Conservation (phyloP, 805 yeast genomes). For the Wickerhamomyces strasburgensis region DNA sequence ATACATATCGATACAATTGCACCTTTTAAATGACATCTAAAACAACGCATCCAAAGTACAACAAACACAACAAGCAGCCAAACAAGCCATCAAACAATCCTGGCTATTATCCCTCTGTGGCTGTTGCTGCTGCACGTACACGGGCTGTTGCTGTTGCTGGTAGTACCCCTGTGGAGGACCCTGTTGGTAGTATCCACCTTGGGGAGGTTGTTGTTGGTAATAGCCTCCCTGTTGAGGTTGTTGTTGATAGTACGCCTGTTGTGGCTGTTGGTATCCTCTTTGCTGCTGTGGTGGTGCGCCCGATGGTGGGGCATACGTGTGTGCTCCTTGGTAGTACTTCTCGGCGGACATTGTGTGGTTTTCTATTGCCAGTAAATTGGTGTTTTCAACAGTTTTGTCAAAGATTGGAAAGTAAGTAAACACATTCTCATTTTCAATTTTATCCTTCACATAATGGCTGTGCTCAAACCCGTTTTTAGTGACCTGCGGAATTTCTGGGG, state of each 20-base stretch:
- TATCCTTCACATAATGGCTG: no score
- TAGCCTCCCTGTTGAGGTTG: slow-evolving; percentile 31
- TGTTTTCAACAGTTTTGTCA: no score
- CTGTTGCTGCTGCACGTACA: slow-evolving; percentile 48
- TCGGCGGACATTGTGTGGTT: slow-evolving; percentile 23
- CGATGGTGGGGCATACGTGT: slow-evolving; percentile 17
- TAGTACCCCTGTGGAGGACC: slow-evolving; percentile 33
- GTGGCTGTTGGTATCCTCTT: slow-evolving; percentile 11
- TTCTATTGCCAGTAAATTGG: neutral
- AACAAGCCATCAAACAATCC: slow-evolving; percentile 47
- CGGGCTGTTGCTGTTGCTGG: slow-evolving; percentile 45
- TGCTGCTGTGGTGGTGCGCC: slow-evolving; percentile 14
- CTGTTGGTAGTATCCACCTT: slow-evolving; percentile 40
- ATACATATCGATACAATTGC: no score
- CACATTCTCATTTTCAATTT: no score
- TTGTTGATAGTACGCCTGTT: slow-evolving; percentile 17
- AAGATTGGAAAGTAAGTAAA: no score
- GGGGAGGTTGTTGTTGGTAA: slow-evolving; percentile 34
- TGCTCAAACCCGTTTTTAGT: no score
- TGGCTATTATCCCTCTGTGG: slow-evolving; percentile 30
- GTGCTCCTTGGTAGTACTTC: slow-evolving; percentile 22
- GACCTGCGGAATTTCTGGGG: no score
- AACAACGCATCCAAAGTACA: slow-evolving; percentile 49
- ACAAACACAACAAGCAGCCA: slow-evolving; percentile 52
- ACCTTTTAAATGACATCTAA: no score